Conservation (phyloP, 345 rosid genomes). For the Hypericum perforatum region DNA sequence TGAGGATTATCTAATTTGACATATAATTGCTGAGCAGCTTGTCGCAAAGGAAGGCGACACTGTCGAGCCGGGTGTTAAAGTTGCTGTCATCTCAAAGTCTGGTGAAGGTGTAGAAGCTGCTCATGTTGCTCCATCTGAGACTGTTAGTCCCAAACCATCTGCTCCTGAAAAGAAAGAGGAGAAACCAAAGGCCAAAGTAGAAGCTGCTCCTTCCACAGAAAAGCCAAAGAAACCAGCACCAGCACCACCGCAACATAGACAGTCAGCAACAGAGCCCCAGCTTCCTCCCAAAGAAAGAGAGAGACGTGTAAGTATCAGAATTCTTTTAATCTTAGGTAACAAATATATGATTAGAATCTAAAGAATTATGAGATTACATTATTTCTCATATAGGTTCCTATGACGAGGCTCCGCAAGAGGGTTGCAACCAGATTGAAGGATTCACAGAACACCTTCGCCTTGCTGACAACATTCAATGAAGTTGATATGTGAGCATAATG, state of each 20-base stretch:
- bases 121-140: constrained; percentile 60
- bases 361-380: neutral
- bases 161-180: constrained; percentile 28
- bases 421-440: neutral
- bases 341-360: neutral
- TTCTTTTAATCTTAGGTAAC: neutral
- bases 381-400: constrained; percentile 5
- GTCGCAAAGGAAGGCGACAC: constrained; percentile 94
- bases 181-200: constrained; percentile 41
- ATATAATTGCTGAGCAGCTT: constrained; percentile 33
- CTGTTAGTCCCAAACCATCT: constrained; percentile 43
- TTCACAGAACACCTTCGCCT: neutral
- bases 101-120: constrained; percentile 52
- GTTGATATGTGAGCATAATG: neutral
- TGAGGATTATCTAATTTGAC: neutral
- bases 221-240: constrained; percentile 36
- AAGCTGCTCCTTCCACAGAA: constrained; percentile 29
- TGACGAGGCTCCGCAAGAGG: neutral
- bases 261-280: constrained; percentile 74
- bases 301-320: constrained; percentile 58
- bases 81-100: constrained; percentile 84
- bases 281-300: constrained; percentile 98
- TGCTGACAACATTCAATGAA: neutral
- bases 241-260: constrained; percentile 49
- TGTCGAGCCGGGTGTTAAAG: constrained; percentile 79